Evolutionary conservation across 352 stramenopile species (phyloP).

Genomic region (Phytophthora pluvialis): DNA sequence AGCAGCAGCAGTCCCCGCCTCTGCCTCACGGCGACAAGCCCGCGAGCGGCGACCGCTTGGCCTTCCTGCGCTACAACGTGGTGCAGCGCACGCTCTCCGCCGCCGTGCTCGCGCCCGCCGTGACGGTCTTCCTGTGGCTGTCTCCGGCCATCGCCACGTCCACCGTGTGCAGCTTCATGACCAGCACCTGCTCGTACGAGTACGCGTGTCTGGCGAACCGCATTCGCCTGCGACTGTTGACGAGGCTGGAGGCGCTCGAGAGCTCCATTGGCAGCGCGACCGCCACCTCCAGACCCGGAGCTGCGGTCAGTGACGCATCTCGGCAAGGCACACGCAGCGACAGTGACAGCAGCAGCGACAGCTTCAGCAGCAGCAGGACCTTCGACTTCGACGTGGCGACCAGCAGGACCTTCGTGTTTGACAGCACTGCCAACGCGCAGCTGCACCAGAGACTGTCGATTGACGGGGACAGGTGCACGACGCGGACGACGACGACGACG

Average conservation of each 20-base stretch:
- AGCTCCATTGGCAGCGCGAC: constrained; percentile 8
- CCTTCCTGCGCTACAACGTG: constrained; percentile 51
- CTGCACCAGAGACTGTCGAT: constrained; percentile 30
- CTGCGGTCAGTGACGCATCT: constrained; percentile 9
- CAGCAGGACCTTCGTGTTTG: constrained; percentile 28
- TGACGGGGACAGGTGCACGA: constrained; percentile 6
- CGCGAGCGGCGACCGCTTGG: constrained; percentile 6
- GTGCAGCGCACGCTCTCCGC: constrained; percentile 75
- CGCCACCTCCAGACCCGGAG: background rate
- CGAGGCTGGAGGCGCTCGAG: constrained; percentile 38
- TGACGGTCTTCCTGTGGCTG: constrained; percentile 81
- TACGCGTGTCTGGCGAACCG: constrained; percentile 76
- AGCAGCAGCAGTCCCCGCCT: constrained; percentile 1
- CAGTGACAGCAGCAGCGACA: constrained; percentile 31
- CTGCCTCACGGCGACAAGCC: background rate
- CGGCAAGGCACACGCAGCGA: constrained; percentile 18
- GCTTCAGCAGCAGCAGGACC: constrained; percentile 19
- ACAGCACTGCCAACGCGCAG: constrained; percentile 10
- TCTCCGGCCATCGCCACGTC: constrained; percentile 71
- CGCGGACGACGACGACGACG: constrained; percentile 13
- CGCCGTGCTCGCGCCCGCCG: constrained; percentile 56
- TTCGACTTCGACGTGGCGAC: constrained; percentile 17
- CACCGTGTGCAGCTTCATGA: constrained; percentile 72
- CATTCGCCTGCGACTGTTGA: constrained; percentile 61
- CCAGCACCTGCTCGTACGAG: constrained; percentile 72